phyloP scores from a whole-genome alignment of 2,329 filamentous ascomycete genomes.

The Sclerotinia trifoliorum region DNA sequence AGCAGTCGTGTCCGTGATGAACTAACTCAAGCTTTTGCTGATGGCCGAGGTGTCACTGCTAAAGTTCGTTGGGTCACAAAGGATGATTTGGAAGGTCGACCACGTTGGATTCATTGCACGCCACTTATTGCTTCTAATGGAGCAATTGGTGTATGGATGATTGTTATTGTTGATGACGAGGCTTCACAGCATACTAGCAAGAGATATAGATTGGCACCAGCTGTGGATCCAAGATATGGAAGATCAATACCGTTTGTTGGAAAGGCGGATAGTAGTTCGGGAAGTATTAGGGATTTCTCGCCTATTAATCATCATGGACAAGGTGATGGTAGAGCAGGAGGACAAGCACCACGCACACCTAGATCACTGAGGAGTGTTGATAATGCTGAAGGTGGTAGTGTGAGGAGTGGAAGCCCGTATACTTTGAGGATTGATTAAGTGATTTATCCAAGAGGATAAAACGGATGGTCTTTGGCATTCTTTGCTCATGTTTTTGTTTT shows the following conservation, averaged over 20 bases:
- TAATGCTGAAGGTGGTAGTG: slow-evolving; percentile 19
- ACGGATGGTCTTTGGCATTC: not conserved
- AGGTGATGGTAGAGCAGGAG: slow-evolving; percentile 21
- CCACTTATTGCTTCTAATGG: slow-evolving; percentile 66
- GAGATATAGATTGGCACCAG: slow-evolving; percentile 35
- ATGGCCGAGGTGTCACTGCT: slow-evolving; percentile 70
- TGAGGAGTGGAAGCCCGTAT: slow-evolving; percentile 32
- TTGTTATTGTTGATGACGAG: slow-evolving; percentile 69
- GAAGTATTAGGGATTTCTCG: slow-evolving; percentile 34
- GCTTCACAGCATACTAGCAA: slow-evolving; percentile 23
- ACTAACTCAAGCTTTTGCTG: slow-evolving; percentile 58
- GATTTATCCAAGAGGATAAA: not conserved
- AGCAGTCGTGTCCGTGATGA: slow-evolving; percentile 49
- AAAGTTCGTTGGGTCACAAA: slow-evolving; percentile 68
- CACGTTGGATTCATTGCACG: slow-evolving; percentile 76
- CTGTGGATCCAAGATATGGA: slow-evolving; percentile 37
- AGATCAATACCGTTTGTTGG: slow-evolving; percentile 23
- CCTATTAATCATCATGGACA: slow-evolving; percentile 26
- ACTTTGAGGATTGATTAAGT: slow-evolving; percentile 31
- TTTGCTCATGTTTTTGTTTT: not conserved
- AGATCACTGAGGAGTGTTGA: slow-evolving; percentile 25
- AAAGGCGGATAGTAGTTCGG: slow-evolving; percentile 25
- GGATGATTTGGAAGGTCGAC: slow-evolving; percentile 52
- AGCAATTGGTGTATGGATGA: slow-evolving; percentile 74
- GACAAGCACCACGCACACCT: slow-evolving; percentile 10